These are phyloP conservation scores for Aspergillus calidoustus DNA, from an alignment of 2,329 filamentous ascomycete species.

Conservation along the genomic window DNA sequence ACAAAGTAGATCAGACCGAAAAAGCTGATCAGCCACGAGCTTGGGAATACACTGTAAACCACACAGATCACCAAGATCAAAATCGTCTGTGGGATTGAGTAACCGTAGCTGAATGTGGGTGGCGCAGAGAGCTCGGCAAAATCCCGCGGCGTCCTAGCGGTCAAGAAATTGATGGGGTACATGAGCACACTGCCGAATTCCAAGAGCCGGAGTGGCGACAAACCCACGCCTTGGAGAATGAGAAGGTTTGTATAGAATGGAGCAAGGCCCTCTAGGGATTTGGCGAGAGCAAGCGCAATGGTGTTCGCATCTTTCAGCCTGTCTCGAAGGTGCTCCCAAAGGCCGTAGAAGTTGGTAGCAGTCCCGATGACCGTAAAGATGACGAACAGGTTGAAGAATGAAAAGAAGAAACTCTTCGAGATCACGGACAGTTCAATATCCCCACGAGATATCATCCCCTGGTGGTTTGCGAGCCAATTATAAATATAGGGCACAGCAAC, in stretches of 20 bases:
- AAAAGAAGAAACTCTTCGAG: constrained; percentile 99
- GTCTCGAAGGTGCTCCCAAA: constrained; percentile 68
- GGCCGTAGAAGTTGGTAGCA: constrained; percentile 72
- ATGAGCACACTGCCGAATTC: constrained; percentile 85
- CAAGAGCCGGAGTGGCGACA: constrained; percentile 89
- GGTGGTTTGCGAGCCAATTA: constrained; percentile 84
- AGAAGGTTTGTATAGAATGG: constrained; percentile 94
- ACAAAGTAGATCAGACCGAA: constrained; percentile 70
- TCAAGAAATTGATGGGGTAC: constrained; percentile 78
- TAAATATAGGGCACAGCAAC: constrained; percentile 92
- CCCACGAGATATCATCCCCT: constrained; percentile 93
- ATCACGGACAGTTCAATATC: constrained; percentile 94
- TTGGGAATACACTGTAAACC: constrained; percentile 85
- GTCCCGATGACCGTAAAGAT: constrained; percentile 89
- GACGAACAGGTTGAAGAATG: constrained; percentile 98
- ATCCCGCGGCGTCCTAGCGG: constrained; percentile 86
- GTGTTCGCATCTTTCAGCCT: constrained; percentile 77
- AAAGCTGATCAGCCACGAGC: constrained; percentile 79
- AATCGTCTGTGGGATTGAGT: constrained; percentile 90
- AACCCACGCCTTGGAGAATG: constrained; percentile 87
- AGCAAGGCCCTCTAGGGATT: constrained; percentile 73
- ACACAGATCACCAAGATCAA: constrained; percentile 94
- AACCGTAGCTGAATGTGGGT: constrained; percentile 91
- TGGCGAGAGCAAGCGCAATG: constrained; percentile 75
- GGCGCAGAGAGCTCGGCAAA: constrained; percentile 81